A percentile compares a stretch with the other conserved stretches of the same genome.
Conservation (phyloP, 805 yeast species). For the Helenozyma baotianmanensis region DNA sequence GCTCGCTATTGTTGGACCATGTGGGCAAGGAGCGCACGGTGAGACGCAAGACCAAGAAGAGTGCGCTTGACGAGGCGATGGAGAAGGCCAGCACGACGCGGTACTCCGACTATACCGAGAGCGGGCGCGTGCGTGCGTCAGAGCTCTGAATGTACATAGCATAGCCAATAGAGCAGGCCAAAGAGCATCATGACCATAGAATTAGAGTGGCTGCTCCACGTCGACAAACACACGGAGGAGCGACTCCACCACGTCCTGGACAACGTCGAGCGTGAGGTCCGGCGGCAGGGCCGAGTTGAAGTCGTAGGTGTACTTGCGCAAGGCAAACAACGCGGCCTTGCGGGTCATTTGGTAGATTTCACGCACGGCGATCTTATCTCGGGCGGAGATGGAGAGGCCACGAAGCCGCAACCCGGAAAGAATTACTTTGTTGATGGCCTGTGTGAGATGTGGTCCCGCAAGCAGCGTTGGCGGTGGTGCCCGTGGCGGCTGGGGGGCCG, state of each 20-base stretch:
- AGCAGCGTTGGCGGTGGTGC: slow-evolving; percentile 14
- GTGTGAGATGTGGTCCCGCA: slow-evolving; percentile 28
- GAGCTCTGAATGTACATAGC: too few relatives aligned
- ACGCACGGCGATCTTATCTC: slow-evolving; percentile 33
- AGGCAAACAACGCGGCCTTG: slow-evolving; percentile 34
- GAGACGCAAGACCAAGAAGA: slow-evolving; percentile 25
- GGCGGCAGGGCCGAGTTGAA: slow-evolving; percentile 15
- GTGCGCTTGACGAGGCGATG: slow-evolving; percentile 34
- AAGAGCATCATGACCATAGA: too few relatives aligned
- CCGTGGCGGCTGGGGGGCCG: slow-evolving; percentile 10
- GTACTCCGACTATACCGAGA: slow-evolving; percentile 13
- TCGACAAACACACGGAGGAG: slow-evolving; percentile 35
- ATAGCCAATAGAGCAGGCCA: too few relatives aligned
- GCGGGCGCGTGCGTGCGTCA: slow-evolving; percentile 10
- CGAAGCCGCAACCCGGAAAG: slow-evolving; percentile 40
- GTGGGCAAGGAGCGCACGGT: slow-evolving; percentile 18
- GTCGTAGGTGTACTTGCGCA: slow-evolving; percentile 31
- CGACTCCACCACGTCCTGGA: slow-evolving; percentile 39
- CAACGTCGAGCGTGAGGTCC: slow-evolving; percentile 22
- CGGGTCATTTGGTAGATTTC: slow-evolving; percentile 40
- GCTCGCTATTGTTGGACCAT: slow-evolving; percentile 36
- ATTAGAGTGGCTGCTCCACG: slow-evolving; percentile 18
- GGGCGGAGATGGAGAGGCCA: slow-evolving; percentile 25
- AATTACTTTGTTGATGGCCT: slow-evolving; percentile 29
- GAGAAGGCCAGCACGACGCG: slow-evolving; percentile 24